Base-by-base conservation (phyloP, 805 yeast species). In the Cyberlindnera xylosilytica region DNA sequence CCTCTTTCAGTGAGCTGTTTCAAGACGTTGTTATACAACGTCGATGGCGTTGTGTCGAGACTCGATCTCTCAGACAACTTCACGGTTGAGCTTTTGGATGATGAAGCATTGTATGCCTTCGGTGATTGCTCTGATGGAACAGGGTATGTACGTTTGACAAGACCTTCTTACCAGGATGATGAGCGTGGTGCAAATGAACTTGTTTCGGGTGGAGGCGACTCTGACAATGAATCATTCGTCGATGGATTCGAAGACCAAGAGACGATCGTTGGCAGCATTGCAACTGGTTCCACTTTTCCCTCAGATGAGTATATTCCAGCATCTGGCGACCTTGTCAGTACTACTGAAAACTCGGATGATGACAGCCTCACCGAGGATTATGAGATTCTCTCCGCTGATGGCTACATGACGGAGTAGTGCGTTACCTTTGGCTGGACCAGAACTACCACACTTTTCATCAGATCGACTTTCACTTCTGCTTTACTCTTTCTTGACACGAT, bases 351-450 rank as follows among this genome's bases (percentile, higher is more conserved):
- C 18, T 22, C 38, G 8, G 44, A 40, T 19, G 37, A 38, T 20
- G 40, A 29, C 16, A 19, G 36, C 9, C 16, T 38, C 16, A 34
- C 39, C 6, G 33, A 41, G 7, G 46, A 42, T 23, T 42, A 42
- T 30, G 46, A 42, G 15, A 38, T 42, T 15, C 46, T 42, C 12
- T 42, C 46, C 7, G 36, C 36, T 16, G 39, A 38, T 18, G 39
- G 30, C 5, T 42, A 34, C 23, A 20, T 5, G 10, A 13, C 36
- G 9, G 39, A 38, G n/a, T n/a, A n/a, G n/a, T n/a, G n/a, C n/a
- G n/a, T n/a, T n/a, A n/a, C n/a, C n/a, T n/a, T n/a, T n/a, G n/a
- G n/a, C n/a, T n/a, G n/a, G n/a, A n/a, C n/a, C n/a, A n/a, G n/a
- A n/a, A n/a, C n/a, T n/a, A n/a, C n/a, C n/a, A n/a, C n/a, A n/a